Base-by-base conservation (phyloP, 768 basidiomycete species). In the Suillus americanus region DNA sequence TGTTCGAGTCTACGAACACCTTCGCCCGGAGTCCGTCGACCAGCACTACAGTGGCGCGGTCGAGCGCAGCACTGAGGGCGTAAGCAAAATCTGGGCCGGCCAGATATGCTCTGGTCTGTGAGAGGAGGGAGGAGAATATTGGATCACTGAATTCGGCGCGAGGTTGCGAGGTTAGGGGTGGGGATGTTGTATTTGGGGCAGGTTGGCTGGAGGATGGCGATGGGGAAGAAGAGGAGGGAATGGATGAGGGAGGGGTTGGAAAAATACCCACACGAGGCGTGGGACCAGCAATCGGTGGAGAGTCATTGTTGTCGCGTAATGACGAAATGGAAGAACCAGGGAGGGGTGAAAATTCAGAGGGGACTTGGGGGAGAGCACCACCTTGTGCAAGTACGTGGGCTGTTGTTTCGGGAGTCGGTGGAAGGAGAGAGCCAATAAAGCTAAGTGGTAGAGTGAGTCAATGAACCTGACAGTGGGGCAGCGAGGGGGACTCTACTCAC, bases 61-160 rank as follows among this genome's bases (percentile, higher is more conserved):
- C 92, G 30, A 97, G 81, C 60, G 86, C 86, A n/a, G 83, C 84
- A 59, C 89, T 87, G 13, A 96, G 80, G 0, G 93, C 89, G 56
- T 81, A 77, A 5, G 83, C 78, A 66, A 94, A 94, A 74, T 95
- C 90, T 0, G 88, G 77, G 0, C 89, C 89, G 1, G 81, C 72
- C 37, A 97, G 74, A 46, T 90, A 81, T 0, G 74, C 70, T 46
- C 85, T 82, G 2, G 93, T 92, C 72, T 97, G 89, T 5, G 81
- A 78, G 7, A 97, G 81, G 18, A 98, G 84, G 0, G 79, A 70
- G 3, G 79, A 74, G 73, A 98, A 92, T 5, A 80, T 80, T 2
- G 71, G 66, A 45, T 75, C 75, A 3, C 63, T 74, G 9, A 56
- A 48, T 3, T 60, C 62, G 3, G 63, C 40, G 20, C 51, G 57